Evolutionary conservation across 768 basidiomycete genomes (phyloP).

Genomic region (Lentinula guzmanii): DNA sequence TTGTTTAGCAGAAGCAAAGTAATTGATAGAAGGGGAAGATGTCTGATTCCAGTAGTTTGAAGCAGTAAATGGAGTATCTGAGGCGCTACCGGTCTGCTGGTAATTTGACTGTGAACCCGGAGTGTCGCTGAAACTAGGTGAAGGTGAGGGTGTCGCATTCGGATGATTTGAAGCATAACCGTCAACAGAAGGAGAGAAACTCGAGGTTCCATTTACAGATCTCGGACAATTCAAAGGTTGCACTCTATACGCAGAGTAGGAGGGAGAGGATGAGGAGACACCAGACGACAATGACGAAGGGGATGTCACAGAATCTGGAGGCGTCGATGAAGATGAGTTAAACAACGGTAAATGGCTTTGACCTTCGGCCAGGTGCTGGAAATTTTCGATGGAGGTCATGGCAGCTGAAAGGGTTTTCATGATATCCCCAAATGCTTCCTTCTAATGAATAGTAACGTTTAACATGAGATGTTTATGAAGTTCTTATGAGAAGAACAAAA

Average conservation of each 20-base stretch:
- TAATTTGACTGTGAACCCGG: not conserved
- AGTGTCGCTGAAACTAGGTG: not conserved
- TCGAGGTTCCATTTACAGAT: not conserved
- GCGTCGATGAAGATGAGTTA: not conserved
- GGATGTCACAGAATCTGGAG: not conserved
- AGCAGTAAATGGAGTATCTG: not conserved
- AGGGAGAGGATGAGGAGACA: not conserved
- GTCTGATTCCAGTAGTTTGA: not conserved
- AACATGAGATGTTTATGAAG: not conserved
- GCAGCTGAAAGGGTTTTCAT: not conserved
- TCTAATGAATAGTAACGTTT: not conserved
- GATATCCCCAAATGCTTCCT: not conserved
- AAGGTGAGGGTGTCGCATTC: not conserved
- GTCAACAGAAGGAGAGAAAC: not conserved
- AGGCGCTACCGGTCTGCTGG: not conserved
- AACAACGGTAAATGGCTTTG: not conserved
- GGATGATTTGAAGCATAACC: not conserved
- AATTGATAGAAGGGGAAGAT: not conserved
- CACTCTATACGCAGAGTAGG: not conserved
- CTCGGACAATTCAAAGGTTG: not conserved
- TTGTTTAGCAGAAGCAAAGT: not conserved
- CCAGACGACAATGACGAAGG: not conserved
- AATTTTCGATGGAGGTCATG: not conserved
- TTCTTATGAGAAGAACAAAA: not conserved
- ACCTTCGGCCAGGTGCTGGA: not conserved